Evolutionary conservation across 495 filamentous ascomycete species (phyloP), one percentile per base, ranked within the genome.

Genomic region (Pseudevernia furfuracea): DNA sequence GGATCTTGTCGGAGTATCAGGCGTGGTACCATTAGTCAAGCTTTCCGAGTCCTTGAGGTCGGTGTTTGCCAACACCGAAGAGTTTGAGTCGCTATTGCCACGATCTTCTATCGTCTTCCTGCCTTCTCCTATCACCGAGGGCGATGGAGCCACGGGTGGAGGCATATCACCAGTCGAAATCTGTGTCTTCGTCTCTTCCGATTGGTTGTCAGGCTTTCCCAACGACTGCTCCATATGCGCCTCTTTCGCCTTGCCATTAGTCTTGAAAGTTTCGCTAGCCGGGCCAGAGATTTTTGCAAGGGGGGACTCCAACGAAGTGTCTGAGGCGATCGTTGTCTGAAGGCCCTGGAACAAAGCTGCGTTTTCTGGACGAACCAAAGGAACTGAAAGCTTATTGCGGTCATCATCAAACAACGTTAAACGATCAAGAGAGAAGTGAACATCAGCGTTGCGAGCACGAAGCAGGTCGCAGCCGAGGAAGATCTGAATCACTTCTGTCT

Each of bases 311-410:
- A 53, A 46, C 41, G 53, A 67, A 30, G 75, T 69, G 63, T 84
- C 82, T 1, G 75, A 70, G 9, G 66, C 67, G 61, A 81, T 82
- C 56, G 76, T 77, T 11, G 88, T 90, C 68, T 77, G 85, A 30
- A 97, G 77, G 66, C 82, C 82, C 63, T 88, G 94, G 79, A 94
- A 97, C 4, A 84, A 76, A 12, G 77, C 78, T 60, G 96, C 91
- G 65, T 91, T 86, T 73, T 97, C 93, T n/a, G 94, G 95, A 48
- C 93, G 85, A 57, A 95, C 92, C 65, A 98, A 87, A 34, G 93
- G 94, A 28, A 98, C 86, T 25, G 87, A 91, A n/a, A 98, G 76
- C 67, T 94, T 95, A 72, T 89, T 89, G 46, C 89, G 82, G 37
- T 93, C 89, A 70, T 92, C 89, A 70, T 93, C 90, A 66, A 91